Conservation (phyloP, 352 stramenopile genomes). For the Phytophthora pistaciae region DNA sequence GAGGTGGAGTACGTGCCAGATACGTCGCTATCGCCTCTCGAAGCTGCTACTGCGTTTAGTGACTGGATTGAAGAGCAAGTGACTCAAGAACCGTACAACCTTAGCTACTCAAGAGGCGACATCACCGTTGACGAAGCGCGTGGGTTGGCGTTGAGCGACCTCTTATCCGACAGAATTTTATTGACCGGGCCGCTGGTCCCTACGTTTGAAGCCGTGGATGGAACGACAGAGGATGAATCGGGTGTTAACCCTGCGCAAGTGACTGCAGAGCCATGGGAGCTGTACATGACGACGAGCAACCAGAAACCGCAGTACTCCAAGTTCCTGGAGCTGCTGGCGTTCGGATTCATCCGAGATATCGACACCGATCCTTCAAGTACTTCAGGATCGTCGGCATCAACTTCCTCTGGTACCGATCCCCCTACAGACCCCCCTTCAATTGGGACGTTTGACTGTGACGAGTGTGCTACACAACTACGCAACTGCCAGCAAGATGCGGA, state of each 20-base stretch:
- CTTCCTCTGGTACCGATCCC: not conserved
- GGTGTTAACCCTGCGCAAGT: not conserved
- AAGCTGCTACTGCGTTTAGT: not conserved
- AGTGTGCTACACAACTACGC: not conserved
- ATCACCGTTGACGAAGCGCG: not conserved
- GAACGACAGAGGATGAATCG: not conserved
- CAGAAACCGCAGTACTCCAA: not conserved
- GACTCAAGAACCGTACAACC: not conserved
- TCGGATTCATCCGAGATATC: not conserved
- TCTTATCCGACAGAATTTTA: not conserved
- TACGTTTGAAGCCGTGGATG: not conserved
- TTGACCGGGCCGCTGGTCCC: not conserved
- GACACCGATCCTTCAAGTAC: not conserved
- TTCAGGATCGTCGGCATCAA: not conserved
- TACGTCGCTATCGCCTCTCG: not conserved
- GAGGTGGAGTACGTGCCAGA: not conserved
- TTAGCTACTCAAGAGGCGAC: not conserved
- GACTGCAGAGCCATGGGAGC: not conserved
- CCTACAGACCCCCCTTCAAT: not conserved
- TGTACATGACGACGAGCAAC: not conserved
- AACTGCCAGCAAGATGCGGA: not conserved
- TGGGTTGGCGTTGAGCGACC: not conserved
- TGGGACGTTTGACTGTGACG: not conserved
- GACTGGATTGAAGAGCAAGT: not conserved
- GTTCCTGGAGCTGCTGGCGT: slow-evolving; percentile 1